These are phyloP conservation scores for Colletotrichum plurivorum DNA, from an alignment of 2,329 filamentous ascomycete genomes.

Conservation along the genomic window DNA sequence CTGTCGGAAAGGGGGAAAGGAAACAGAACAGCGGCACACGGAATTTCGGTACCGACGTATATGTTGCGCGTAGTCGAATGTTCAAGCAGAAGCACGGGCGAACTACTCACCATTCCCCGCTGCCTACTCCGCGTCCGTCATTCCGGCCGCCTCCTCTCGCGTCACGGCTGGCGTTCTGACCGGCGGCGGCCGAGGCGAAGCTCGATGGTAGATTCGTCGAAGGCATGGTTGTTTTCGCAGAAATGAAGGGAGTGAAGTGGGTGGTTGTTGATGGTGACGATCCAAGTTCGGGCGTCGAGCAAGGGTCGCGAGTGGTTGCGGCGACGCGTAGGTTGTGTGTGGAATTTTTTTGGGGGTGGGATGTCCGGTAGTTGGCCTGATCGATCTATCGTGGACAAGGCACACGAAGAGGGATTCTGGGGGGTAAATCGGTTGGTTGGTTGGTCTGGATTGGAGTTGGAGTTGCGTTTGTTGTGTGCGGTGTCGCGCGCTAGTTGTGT, in stretches of 20 bases:
- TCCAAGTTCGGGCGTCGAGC: slow-evolving; percentile 1
- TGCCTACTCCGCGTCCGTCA: slow-evolving; percentile 68
- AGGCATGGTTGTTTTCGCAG: slow-evolving; percentile 66
- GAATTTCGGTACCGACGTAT: neutral
- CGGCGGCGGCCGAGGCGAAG: slow-evolving; percentile 87
- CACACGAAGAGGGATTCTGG: slow-evolving; percentile 33
- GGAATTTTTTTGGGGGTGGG: slow-evolving; percentile 13
- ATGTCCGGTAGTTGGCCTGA: slow-evolving; percentile 30
- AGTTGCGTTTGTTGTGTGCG: no score
- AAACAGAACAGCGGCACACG: neutral
- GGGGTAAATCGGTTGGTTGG: slow-evolving; percentile 1
- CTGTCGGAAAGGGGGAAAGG: neutral
- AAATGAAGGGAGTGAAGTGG: slow-evolving; percentile 1
- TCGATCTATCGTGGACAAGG: slow-evolving; percentile 37
- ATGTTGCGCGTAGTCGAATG: neutral
- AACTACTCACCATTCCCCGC: slow-evolving; percentile 80
- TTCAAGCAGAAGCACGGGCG: neutral
- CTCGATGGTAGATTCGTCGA: slow-evolving; percentile 81
- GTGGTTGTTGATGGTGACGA: neutral
- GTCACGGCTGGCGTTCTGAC: slow-evolving; percentile 76
- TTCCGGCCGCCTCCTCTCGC: slow-evolving; percentile 70
- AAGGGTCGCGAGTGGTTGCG: slow-evolving; percentile 14
- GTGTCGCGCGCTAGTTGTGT: slow-evolving; percentile 28
- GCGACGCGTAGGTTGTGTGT: slow-evolving; percentile 31
- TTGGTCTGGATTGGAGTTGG: slow-evolving; percentile 1